Percentiles rank a stretch among this genome's conserved stretches.
phyloP scores from a whole-genome alignment of 2,329 filamentous ascomycete genomes.

The Cryphonectria parasitica region DNA sequence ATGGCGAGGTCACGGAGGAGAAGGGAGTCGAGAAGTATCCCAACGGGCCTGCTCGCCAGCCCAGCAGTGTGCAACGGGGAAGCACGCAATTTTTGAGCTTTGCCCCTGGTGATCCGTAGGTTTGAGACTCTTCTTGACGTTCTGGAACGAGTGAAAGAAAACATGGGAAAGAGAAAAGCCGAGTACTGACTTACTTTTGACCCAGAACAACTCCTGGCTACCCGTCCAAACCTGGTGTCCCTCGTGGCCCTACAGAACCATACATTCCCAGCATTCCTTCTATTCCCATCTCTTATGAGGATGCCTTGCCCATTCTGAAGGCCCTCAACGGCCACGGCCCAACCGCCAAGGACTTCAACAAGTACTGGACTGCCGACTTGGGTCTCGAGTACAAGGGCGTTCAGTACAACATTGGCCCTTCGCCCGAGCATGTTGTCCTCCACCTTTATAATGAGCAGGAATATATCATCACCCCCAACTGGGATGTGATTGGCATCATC shows the following conservation, averaged over 20 bases:
- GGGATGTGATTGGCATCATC: constrained; percentile 80
- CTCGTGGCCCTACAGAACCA: constrained; percentile 63
- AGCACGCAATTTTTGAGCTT: constrained; percentile 73
- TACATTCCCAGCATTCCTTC: constrained; percentile 78
- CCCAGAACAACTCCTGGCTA: constrained; percentile 74
- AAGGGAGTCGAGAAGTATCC: constrained; percentile 77
- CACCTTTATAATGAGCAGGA: constrained; percentile 71
- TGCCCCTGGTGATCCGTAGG: constrained; percentile 61
- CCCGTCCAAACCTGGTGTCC: constrained; percentile 72
- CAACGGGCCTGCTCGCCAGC: constrained; percentile 74
- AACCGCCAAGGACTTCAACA: constrained; percentile 67
- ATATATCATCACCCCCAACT: constrained; percentile 70
- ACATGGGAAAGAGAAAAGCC: too few species aligned
- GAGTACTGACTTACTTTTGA: background rate
- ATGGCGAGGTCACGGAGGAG: constrained; percentile 73
- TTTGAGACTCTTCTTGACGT: background rate
- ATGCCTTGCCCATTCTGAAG: constrained; percentile 76
- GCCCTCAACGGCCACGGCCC: constrained; percentile 77
- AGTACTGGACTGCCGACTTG: constrained; percentile 59
- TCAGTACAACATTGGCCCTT: constrained; percentile 48
- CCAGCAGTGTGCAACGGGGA: constrained; percentile 77
- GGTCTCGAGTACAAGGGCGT: constrained; percentile 49
- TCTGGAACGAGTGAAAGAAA: background rate
- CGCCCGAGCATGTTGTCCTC: constrained; percentile 61
- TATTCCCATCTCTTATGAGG: constrained; percentile 77